phyloP scores from a whole-genome alignment of 768 basidiomycete species.

The Sistotremastrum suecicum region DNA sequence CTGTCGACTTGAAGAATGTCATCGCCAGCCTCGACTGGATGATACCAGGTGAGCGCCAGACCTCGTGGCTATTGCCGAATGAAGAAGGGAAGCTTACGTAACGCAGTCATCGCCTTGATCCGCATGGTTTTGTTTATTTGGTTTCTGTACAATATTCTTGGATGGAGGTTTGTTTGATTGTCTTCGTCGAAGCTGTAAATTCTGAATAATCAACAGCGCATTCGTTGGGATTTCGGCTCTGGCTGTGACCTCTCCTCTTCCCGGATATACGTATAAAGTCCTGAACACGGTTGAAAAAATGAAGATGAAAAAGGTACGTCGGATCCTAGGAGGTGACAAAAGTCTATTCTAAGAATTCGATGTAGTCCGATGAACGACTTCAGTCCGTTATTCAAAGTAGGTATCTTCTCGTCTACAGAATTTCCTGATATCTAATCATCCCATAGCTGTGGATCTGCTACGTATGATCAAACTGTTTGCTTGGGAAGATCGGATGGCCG shows the following conservation, averaged over 20 bases:
- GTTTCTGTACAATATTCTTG: conserved; percentile 33
- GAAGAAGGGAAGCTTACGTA: too few species aligned
- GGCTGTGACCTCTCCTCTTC: conserved; percentile 27
- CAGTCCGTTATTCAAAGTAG: conserved; percentile 26
- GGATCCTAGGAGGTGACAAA: too few species aligned
- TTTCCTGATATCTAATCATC: too few species aligned
- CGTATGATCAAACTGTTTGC: conserved; percentile 38
- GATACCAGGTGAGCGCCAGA: conserved; percentile 10
- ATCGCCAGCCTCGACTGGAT: conserved; percentile 22
- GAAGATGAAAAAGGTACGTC: conserved; percentile 25
- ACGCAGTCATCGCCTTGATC: conserved; percentile 3
- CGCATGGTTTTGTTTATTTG: conserved; percentile 24
- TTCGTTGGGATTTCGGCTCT: conserved; percentile 27
- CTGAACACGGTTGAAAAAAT: conserved; percentile 22
- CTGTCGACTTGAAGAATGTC: conserved; percentile 25
- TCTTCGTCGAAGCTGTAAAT: not conserved
- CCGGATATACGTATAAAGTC: conserved; percentile 23
- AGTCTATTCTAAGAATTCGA: not conserved
- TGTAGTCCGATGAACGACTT: conserved; percentile 31
- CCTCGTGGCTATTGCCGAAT: too few species aligned
- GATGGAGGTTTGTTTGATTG: conserved; percentile 24
- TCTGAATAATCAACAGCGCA: conserved; percentile 14
- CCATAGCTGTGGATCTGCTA: conserved; percentile 18
- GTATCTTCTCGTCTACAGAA: too few species aligned
- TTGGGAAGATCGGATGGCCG: conserved; percentile 31